Conservation (phyloP, 495 filamentous ascomycete genomes). For the Acidiella bohemica region DNA sequence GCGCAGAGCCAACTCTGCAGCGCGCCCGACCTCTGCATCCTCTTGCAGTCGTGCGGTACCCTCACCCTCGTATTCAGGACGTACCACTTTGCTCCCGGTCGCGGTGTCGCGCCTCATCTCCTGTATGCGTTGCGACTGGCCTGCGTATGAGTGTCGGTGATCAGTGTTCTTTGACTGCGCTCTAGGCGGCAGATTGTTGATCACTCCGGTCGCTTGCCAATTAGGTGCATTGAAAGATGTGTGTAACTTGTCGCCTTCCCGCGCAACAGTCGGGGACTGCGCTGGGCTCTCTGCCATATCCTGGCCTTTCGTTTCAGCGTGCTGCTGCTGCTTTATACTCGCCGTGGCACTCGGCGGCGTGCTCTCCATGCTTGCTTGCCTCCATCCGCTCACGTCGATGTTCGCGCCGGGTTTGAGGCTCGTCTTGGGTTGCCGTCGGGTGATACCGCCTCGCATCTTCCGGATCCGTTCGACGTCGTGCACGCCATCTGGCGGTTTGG, state of each 20-base stretch:
- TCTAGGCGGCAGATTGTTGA: slow-evolving; percentile 54
- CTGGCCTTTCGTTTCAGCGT: background rate
- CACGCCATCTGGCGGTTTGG: slow-evolving; percentile 65
- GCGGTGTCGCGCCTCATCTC: slow-evolving; percentile 13
- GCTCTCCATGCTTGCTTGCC: slow-evolving; percentile 25
- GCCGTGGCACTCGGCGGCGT: slow-evolving; percentile 2
- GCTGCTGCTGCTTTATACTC: background rate
- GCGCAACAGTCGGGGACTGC: slow-evolving; percentile 13
- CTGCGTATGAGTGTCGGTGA: slow-evolving; percentile 2
- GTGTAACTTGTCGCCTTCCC: slow-evolving; percentile 31
- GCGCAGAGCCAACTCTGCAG: slow-evolving; percentile 69
- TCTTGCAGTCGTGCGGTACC: slow-evolving; percentile 12
- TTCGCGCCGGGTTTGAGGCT: slow-evolving; percentile 2
- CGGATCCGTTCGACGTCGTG: slow-evolving; percentile 81
- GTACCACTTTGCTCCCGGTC: slow-evolving; percentile 1
- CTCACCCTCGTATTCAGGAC: slow-evolving; percentile 9
- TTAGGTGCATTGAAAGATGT: slow-evolving; percentile 47
- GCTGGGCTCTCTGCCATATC: slow-evolving; percentile 1
- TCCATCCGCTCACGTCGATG: slow-evolving; percentile 2
- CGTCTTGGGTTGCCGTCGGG: slow-evolving; percentile 58
- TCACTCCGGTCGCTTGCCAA: slow-evolving; percentile 72
- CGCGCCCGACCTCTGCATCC: slow-evolving; percentile 41
- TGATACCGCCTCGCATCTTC: slow-evolving; percentile 67
- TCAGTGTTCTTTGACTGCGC: slow-evolving; percentile 5
- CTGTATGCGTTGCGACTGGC: slow-evolving; percentile 10